phyloP scores from a whole-genome alignment of 257 asterid species.

The Ligustrum vulgare region DNA sequence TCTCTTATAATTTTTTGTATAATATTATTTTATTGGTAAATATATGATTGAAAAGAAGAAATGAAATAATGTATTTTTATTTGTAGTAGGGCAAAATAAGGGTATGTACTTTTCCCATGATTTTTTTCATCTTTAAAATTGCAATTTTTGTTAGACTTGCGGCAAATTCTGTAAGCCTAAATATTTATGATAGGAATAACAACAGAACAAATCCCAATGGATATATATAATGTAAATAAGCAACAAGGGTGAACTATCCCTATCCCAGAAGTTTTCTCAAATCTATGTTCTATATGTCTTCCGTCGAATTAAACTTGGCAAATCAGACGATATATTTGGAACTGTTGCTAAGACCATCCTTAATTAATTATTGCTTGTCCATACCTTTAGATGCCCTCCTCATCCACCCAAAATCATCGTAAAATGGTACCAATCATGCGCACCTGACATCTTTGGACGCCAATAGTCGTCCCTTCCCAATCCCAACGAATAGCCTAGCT shows the following conservation, averaged over 20 bases:
- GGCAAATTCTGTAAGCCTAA: too few relatives aligned
- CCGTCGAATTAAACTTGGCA: constrained; percentile 3
- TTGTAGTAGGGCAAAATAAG: too few relatives aligned
- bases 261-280: neutral
- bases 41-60: too few relatives aligned
- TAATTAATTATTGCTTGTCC: constrained; percentile 81
- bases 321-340: constrained; percentile 4
- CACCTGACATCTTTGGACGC: constrained; percentile 81
- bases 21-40: too few relatives aligned
- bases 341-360: constrained; percentile 84
- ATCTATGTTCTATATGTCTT: constrained; percentile 8
- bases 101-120: too few relatives aligned
- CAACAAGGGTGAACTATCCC: neutral
- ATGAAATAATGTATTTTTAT: too few relatives aligned
- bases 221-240: neutral
- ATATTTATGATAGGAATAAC: neutral
- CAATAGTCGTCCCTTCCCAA: constrained; percentile 85
- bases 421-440: constrained; percentile 87
- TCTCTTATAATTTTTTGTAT: too few relatives aligned
- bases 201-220: too few relatives aligned
- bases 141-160: too few relatives aligned
- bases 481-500: constrained; percentile 85
- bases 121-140: too few relatives aligned
- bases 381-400: constrained; percentile 80
- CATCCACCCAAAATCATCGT: constrained; percentile 96